These are phyloP conservation scores for Hypoxylon lenormandii DNA, from an alignment of 495 filamentous ascomycete species.

Conservation along the genomic window DNA sequence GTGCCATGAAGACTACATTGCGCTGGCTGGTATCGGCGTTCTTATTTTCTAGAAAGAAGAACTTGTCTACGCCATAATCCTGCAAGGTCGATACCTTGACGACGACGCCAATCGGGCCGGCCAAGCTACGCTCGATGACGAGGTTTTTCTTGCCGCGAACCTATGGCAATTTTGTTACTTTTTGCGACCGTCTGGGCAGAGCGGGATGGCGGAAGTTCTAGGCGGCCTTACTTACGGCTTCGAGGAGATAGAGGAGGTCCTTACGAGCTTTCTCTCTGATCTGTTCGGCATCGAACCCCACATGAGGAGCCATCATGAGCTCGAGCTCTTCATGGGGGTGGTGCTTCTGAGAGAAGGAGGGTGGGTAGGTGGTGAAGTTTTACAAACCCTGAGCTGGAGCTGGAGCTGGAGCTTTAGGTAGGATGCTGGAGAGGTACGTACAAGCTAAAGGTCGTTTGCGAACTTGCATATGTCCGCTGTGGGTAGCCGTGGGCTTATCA, in stretches of 20 bases:
- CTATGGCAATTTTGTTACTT: slow-evolving; percentile 64
- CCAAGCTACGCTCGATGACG: slow-evolving; percentile 88
- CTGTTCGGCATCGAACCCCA: slow-evolving; percentile 80
- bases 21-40: slow-evolving; percentile 91
- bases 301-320: slow-evolving; percentile 73
- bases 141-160: slow-evolving; percentile 98
- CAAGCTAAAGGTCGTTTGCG: slow-evolving; percentile 20
- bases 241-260: slow-evolving; percentile 85
- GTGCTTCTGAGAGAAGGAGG: slow-evolving; percentile 29
- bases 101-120: slow-evolving; percentile 87
- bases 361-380: slow-evolving; percentile 10
- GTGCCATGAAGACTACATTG: slow-evolving; percentile 92
- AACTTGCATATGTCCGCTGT: slow-evolving; percentile 23
- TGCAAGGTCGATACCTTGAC: slow-evolving; percentile 85
- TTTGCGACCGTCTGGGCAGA: slow-evolving; percentile 28
- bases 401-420: slow-evolving; percentile 11
- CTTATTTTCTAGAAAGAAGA: slow-evolving; percentile 94
- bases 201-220: slow-evolving; percentile 16
- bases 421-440: slow-evolving; percentile 11
- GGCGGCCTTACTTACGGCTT: slow-evolving; percentile 81
- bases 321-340: slow-evolving; percentile 63
- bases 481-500: slow-evolving; percentile 27
- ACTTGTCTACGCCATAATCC: slow-evolving; percentile 95
- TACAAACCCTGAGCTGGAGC: slow-evolving; percentile 17
- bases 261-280: slow-evolving; percentile 84